Percentiles rank a stretch among this genome's conserved stretches.
Evolutionary conservation across 441 rosid genomes (phyloP).

Genomic region (Erysimum pusillum): DNA sequence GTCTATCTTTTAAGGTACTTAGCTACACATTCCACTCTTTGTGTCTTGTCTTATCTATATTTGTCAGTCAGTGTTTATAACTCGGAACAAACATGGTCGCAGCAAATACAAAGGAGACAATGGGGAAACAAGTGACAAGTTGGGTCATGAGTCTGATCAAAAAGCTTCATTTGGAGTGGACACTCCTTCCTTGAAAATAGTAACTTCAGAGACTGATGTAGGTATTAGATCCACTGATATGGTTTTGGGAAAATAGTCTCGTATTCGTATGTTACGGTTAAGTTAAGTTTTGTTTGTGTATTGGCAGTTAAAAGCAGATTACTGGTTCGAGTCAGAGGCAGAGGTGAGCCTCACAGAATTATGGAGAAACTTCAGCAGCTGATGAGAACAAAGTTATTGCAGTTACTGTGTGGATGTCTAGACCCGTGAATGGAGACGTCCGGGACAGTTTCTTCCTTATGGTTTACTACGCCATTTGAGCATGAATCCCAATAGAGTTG

Average conservation of each 20-base stretch:
- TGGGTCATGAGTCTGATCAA: slow-evolving; percentile 42
- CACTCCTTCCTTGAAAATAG: slow-evolving; percentile 56
- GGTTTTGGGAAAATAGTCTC: background rate
- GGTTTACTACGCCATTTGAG: background rate
- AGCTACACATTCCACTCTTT: slow-evolving; percentile 1
- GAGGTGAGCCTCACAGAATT: slow-evolving; percentile 64
- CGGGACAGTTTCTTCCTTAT: no score
- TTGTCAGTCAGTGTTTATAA: background rate
- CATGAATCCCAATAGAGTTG: background rate
- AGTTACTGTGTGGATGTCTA: background rate
- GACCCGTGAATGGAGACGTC: no score
- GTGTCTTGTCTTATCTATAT: slow-evolving; percentile 7
- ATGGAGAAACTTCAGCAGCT: slow-evolving; percentile 54
- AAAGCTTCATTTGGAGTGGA: slow-evolving; percentile 37
- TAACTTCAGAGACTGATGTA: slow-evolving; percentile 67
- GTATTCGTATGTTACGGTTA: background rate
- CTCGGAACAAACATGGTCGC: slow-evolving; percentile 33
- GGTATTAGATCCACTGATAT: slow-evolving; percentile 35
- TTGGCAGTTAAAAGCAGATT: slow-evolving; percentile 72
- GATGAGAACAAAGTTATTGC: slow-evolving; percentile 14
- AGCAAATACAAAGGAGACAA: slow-evolving; percentile 60
- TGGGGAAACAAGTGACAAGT: slow-evolving; percentile 47
- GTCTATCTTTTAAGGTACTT: slow-evolving; percentile 75
- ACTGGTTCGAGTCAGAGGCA: slow-evolving; percentile 72
- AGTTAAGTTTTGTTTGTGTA: background rate